phyloP scores from a whole-genome alignment of 2,329 filamentous ascomycete genomes.

The Madurella mycetomatis region DNA sequence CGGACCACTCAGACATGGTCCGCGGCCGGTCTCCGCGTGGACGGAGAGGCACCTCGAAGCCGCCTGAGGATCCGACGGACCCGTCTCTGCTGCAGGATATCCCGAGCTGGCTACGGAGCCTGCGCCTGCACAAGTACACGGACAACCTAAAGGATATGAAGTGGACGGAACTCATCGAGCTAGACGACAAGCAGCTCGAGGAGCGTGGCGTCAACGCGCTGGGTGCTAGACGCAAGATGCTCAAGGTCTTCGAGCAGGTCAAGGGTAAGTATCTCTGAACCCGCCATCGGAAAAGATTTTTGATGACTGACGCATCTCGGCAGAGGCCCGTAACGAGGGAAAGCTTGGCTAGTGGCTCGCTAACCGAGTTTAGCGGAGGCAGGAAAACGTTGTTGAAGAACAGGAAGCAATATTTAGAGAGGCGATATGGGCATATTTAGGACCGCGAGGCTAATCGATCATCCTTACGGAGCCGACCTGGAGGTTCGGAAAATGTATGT shows the following conservation, averaged over 20 bases:
- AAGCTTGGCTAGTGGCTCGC: conserved; percentile 50
- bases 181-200: conserved; percentile 91
- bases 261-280: conserved; percentile 51
- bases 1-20: conserved; percentile 86
- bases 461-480: conserved; percentile 1
- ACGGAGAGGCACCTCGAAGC: conserved; percentile 90
- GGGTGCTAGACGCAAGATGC: conserved; percentile 92
- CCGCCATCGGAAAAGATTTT: neutral
- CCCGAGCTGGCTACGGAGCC: conserved; percentile 88
- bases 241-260: conserved; percentile 98
- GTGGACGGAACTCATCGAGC: conserved; percentile 86
- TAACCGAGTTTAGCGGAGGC: neutral
- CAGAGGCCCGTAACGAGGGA: conserved; percentile 69
- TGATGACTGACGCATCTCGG: neutral
- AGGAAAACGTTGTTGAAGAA: neutral
- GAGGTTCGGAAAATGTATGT: neutral
- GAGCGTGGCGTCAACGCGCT: conserved; percentile 91
- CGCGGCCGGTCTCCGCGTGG: conserved; percentile 90
- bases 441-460: neutral
- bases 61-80: conserved; percentile 95
- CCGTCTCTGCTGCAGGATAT: conserved; percentile 88
- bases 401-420: neutral
- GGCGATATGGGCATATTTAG: neutral
- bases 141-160: conserved; percentile 97
- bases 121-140: conserved; percentile 97